These are phyloP conservation scores for Staphylotrichum longicolle DNA, from an alignment of 495 filamentous ascomycete genomes.

Conservation along the genomic window DNA sequence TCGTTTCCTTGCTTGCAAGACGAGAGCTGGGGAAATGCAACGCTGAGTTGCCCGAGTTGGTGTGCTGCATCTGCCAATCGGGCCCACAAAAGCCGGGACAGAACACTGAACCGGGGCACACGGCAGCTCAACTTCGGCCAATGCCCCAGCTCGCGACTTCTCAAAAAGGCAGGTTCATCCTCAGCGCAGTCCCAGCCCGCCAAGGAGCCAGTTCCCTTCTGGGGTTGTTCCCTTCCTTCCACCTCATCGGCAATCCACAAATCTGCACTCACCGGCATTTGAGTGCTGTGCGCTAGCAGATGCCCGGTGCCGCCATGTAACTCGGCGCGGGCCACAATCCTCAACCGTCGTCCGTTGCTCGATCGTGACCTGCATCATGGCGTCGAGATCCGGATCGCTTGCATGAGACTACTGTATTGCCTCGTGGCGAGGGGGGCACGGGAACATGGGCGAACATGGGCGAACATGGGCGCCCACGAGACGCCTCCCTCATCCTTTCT, in stretches of 20 bases:
- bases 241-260: neutral
- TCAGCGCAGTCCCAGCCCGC: too few relatives aligned
- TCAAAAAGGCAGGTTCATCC: conserved; percentile 12
- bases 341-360: neutral
- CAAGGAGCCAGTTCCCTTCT: too few relatives aligned
- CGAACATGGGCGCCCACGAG: too few relatives aligned
- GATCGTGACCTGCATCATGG: conserved; percentile 1
- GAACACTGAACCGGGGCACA: too few relatives aligned
- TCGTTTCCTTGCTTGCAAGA: too few relatives aligned
- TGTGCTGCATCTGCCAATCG: neutral
- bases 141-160: conserved; percentile 9
- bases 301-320: conserved; percentile 15
- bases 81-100: neutral
- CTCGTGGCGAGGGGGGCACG: too few relatives aligned
- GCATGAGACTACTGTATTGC: too few relatives aligned
- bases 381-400: neutral
- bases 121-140: conserved; percentile 6
- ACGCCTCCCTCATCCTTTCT: too few relatives aligned
- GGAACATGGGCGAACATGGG: too few relatives aligned
- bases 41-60: neutral
- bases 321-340: conserved; percentile 14
- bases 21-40: too few relatives aligned
- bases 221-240: neutral
- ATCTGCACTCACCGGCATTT: neutral
- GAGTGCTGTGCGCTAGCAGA: neutral